Conservation (phyloP, 306 rosid species). For the Cicer arietinum region DNA sequence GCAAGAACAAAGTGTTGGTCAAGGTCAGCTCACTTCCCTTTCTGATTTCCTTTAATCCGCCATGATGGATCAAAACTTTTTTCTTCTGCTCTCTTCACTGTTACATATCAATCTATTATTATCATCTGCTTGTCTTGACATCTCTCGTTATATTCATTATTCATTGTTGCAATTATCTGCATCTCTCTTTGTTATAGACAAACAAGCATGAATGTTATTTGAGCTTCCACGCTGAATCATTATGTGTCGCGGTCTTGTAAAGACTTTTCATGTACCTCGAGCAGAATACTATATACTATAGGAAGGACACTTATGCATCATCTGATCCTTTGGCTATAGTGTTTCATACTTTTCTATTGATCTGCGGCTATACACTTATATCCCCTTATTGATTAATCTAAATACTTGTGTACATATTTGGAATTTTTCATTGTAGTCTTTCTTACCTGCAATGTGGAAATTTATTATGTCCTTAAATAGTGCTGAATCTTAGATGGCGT, state of each 20-base stretch:
- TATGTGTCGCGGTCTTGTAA: not conserved
- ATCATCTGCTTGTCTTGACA: conserved; percentile 4
- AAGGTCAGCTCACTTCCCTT: conserved; percentile 59
- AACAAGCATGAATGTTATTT: not conserved
- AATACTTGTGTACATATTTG: not conserved
- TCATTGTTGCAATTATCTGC: not conserved
- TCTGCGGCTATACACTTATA: conserved; percentile 3
- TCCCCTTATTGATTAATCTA: not conserved
- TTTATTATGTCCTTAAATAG: not conserved
- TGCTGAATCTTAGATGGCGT: conserved; percentile 4
- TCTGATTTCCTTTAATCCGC: not conserved
- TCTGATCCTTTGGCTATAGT: conserved; percentile 5
- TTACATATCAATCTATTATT: not conserved
- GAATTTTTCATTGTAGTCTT: conserved; percentile 1
- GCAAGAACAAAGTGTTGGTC: conserved; percentile 94
- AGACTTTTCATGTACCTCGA: conserved; percentile 2
- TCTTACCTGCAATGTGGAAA: conserved; percentile 4
- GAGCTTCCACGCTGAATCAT: conserved; percentile 24
- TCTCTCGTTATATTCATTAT: not conserved
- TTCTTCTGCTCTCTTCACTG: not conserved
- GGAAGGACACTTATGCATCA: not conserved
- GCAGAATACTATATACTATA: conserved; percentile 1
- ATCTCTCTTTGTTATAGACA: not conserved
- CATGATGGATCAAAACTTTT: not conserved
- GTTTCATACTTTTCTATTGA: conserved; percentile 1